A percentile compares a stretch with the other conserved stretches of the same genome.
phyloP scores from a whole-genome alignment of 306 rosid species.

The Macrotyloma uniflorum region DNA sequence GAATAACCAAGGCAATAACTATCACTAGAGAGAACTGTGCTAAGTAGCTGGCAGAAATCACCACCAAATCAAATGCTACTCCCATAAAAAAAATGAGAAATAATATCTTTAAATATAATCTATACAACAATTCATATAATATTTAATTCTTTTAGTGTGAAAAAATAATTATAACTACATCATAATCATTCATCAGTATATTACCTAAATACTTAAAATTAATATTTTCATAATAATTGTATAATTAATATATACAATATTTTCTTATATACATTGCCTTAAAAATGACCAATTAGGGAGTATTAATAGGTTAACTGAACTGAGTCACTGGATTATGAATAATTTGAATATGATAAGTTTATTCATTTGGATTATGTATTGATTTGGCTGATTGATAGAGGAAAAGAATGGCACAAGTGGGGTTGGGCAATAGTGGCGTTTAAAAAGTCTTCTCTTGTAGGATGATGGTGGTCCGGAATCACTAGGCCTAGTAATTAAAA shows the following conservation, averaged over 20 bases:
- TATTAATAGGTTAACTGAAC: neutral
- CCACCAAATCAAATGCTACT: neutral
- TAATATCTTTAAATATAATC: too few species aligned
- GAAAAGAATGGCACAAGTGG: constrained; percentile 28
- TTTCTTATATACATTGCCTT: too few species aligned
- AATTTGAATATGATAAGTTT: neutral
- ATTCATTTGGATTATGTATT: neutral
- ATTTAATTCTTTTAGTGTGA: too few species aligned
- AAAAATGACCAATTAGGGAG: too few species aligned
- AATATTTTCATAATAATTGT: too few species aligned
- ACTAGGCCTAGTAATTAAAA: constrained; percentile 28
- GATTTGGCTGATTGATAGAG: neutral
- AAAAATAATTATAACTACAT: too few species aligned
- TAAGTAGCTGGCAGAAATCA: constrained; percentile 44
- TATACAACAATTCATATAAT: too few species aligned
- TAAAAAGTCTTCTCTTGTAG: constrained; percentile 32
- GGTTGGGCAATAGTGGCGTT: constrained; percentile 17
- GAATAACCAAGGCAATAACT: constrained; percentile 48
- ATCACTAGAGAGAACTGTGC: neutral
- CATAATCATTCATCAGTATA: neutral
- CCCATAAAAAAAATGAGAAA: neutral
- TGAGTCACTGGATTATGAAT: neutral
- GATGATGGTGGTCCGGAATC: constrained; percentile 34
- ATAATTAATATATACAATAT: too few species aligned
- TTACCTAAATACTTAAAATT: neutral